Evolutionary conservation across 2,329 filamentous ascomycete species (phyloP), one percentile per base, ranked within the genome.

Genomic region (Talaromyces pinophilus): DNA sequence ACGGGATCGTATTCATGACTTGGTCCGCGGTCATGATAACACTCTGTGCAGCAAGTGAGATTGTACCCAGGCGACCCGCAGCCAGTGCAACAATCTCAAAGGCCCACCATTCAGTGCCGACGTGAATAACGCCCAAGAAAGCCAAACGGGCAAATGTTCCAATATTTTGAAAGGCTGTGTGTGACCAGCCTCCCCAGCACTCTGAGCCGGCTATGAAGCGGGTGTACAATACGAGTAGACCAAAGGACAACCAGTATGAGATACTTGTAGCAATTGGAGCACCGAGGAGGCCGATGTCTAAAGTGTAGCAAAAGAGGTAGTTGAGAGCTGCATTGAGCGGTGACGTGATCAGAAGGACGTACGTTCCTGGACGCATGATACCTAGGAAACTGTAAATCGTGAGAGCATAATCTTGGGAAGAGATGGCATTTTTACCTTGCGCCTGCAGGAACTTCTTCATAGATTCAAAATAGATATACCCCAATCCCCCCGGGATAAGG

Each of bases 41-140:
- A 59, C 88, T 91, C 77, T 96, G 92, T 0, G 92, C 91, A 0
- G 92, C 92, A 0, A 96, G 83, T 0, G 92, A 85, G 40, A 93
- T 86, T 0, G 91, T 93, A 3, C 93, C 93, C 0, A 96, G 85
- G 42, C 89, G 86, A 0, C 92, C 92, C 5, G 92, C 92, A 1
- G 90, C 91, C 0, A 96, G 85, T 0, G 92, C 92, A 1, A 96
- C 92, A 70, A 96, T 94, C 78, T 96, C 92, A 72, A 96, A 96
- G 0, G 92, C 93, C 92, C 92, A 96, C 92, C 92, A 96, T 78
- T 96, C 93, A 0, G 92, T 95, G 3, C 92, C 93, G 5, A 96
- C 91, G 69, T 96, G 92, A 3, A 96, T 80, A 50, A 96, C 83
- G 0, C 92, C 93, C 0, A 96, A 82, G 15, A 90, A 78, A 0